A percentile compares a stretch with the other conserved stretches of the same genome.
Conservation (phyloP, 2,329 filamentous ascomycete genomes). For the Aspergillus ochraceoroseus region DNA sequence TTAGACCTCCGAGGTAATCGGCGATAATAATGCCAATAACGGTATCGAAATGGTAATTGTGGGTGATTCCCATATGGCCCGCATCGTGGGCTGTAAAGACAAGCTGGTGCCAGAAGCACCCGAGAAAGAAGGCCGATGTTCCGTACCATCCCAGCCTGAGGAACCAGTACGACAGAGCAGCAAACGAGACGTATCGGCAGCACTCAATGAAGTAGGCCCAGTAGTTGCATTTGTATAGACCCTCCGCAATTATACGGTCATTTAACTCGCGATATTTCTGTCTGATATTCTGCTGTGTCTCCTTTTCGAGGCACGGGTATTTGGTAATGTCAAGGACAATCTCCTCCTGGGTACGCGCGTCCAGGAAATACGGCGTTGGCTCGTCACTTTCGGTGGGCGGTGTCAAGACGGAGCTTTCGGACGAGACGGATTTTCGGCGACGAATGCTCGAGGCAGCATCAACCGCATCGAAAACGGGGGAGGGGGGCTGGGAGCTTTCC, state of each 20-base stretch:
- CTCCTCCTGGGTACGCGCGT: constrained; percentile 67
- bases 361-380: constrained; percentile 58
- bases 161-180: constrained; percentile 56
- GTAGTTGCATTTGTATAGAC: constrained; percentile 82
- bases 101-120: constrained; percentile 87
- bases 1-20: constrained; percentile 82
- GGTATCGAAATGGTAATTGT: constrained; percentile 76
- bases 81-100: constrained; percentile 93
- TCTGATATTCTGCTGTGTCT: constrained; percentile 70
- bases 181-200: constrained; percentile 65
- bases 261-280: constrained; percentile 76
- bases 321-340: constrained; percentile 70
- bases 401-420: constrained; percentile 30
- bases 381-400: constrained; percentile 26
- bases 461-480: constrained; percentile 55
- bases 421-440: constrained; percentile 33
- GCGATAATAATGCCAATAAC: constrained; percentile 86
- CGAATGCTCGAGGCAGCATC: constrained; percentile 38
- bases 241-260: constrained; percentile 64
- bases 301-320: constrained; percentile 71
- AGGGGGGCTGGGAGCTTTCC: constrained; percentile 53
- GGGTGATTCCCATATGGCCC: constrained; percentile 95
- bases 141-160: constrained; percentile 63
- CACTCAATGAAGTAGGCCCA: constrained; percentile 70
- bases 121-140: constrained; percentile 68